These are phyloP conservation scores for Actinidia polygama DNA, from an alignment of 179 eudicot species.

Conservation along the genomic window DNA sequence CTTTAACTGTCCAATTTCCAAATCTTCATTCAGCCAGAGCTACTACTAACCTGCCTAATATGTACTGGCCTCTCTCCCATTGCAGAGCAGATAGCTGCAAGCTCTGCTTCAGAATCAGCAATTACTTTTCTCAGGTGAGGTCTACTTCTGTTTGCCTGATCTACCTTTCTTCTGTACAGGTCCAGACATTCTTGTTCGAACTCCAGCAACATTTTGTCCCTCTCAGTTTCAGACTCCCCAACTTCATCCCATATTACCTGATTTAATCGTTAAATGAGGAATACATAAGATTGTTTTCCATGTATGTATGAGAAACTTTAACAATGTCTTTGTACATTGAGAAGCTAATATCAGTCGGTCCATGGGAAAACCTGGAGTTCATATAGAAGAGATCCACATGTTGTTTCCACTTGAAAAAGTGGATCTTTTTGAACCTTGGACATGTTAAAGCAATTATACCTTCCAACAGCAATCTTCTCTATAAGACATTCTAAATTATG, in stretches of 20 bases:
- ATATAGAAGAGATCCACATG: constrained; percentile 77
- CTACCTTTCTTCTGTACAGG: constrained; percentile 86
- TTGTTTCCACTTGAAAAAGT: constrained; percentile 65
- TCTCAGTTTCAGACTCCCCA: constrained; percentile 80
- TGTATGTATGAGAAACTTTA: constrained; percentile 9
- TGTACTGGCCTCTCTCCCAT: constrained; percentile 91
- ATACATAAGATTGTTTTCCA: background rate
- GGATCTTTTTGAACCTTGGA: constrained; percentile 51
- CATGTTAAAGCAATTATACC: constrained; percentile 38
- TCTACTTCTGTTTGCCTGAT: constrained; percentile 79
- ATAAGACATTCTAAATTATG: background rate
- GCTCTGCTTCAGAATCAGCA: constrained; percentile 97
- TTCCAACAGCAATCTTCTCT: background rate
- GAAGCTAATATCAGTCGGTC: constrained; percentile 5
- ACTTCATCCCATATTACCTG: constrained; percentile 98
- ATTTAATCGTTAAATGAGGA: constrained; percentile 2
- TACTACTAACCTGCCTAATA: constrained; percentile 71
- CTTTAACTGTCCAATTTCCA: background rate
- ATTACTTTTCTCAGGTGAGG: constrained; percentile 88
- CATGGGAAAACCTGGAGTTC: constrained; percentile 79
- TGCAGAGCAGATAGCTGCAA: constrained; percentile 84
- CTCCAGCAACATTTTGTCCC: constrained; percentile 81
- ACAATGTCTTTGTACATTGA: background rate
- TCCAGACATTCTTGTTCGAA: constrained; percentile 91
- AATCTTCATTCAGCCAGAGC: background rate